Percentiles rank a stretch among this genome's conserved stretches.
Evolutionary conservation across 2,329 filamentous ascomycete genomes (phyloP).

Genomic region (Drechslerella stenobrocha): DNA sequence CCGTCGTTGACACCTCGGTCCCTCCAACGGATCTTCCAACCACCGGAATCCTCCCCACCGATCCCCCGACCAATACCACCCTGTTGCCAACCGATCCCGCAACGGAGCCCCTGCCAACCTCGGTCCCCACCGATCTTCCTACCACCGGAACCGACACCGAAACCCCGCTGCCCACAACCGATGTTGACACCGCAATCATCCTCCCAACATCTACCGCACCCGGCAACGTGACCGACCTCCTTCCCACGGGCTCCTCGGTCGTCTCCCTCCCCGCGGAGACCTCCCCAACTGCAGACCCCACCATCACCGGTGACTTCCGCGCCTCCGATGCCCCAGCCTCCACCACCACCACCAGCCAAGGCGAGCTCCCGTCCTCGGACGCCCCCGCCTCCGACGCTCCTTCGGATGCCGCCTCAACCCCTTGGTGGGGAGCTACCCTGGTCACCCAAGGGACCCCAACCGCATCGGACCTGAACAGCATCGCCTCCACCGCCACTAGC

Average conservation of each 20-base stretch:
- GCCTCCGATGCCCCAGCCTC: constrained; percentile 59
- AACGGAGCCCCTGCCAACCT: constrained; percentile 44
- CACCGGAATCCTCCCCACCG: constrained; percentile 30
- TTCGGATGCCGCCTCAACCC: constrained; percentile 64
- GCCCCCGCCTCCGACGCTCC: constrained; percentile 63
- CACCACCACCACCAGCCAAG: constrained; percentile 60
- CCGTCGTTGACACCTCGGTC: constrained; percentile 50
- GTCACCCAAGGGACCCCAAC: constrained; percentile 53
- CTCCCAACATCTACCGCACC: too few species aligned
- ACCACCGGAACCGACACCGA: too few species aligned
- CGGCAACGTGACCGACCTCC: background rate
- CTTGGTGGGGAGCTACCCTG: constrained; percentile 49
- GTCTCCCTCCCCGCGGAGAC: background rate
- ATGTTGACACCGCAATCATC: background rate
- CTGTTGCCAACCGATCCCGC: constrained; percentile 31
- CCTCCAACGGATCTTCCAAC: constrained; percentile 54
- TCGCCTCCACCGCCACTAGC: constrained; percentile 59
- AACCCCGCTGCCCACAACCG: constrained; percentile 32
- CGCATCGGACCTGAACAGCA: constrained; percentile 55
- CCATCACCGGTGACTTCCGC: constrained; percentile 54
- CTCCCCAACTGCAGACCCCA: constrained; percentile 52
- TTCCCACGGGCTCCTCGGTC: background rate
- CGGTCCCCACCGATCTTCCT: too few species aligned
- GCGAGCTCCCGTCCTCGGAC: constrained; percentile 58
- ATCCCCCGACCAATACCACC: constrained; percentile 50